Base-by-base conservation (phyloP, 371 early-diverging fungal genomes). In the Zancudomyces culisetae region DNA sequence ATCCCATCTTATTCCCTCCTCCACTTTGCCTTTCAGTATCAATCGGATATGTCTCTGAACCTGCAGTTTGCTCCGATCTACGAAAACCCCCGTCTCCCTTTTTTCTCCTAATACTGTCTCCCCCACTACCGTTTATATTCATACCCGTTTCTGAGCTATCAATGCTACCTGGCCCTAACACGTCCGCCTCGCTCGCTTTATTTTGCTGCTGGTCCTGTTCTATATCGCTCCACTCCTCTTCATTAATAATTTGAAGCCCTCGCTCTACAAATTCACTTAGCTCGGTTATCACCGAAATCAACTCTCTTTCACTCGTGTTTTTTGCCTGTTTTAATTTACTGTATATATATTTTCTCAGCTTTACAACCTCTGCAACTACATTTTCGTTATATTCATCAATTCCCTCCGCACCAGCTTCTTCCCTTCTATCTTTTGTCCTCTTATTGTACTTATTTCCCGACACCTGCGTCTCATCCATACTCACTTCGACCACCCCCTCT, bases 231-330 rank as follows among this genome's bases (percentile, higher is more conserved):
- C 42, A 48, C 0, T 2, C 10, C 22, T 64, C 66, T 43, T 65
- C 66, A 24, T 64, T 60, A 8, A 65, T 55, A 15, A 63, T 60
- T 48, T 64, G 55, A 35, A 65, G 51, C 10, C 66, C 65, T 21
- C 60, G 55, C 26, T 65, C 66, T 18, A 65, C 65, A 60, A 65
- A 65, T 23, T 52, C 53, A 45, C 65, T 48, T 6, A 65, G 53
- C 15, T 60, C 60, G 35, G 64, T 63, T 27, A 64, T 53, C 10
- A 64, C 64, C 6, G 28, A 40, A n/a, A 65, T 19, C 6, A 65
- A 58, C 54, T 65, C 66, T 2, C 45, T 46, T 27, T 65, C 66
- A 51, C 65, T 64, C 24, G 64, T 60, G 8, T 46, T 46, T 42
- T 65, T 65, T 8, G 65, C 64, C 43, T 53, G 56, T 20, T 27